Conservation (phyloP, 2,329 filamentous ascomycete species). For the Colletotrichum lini region DNA sequence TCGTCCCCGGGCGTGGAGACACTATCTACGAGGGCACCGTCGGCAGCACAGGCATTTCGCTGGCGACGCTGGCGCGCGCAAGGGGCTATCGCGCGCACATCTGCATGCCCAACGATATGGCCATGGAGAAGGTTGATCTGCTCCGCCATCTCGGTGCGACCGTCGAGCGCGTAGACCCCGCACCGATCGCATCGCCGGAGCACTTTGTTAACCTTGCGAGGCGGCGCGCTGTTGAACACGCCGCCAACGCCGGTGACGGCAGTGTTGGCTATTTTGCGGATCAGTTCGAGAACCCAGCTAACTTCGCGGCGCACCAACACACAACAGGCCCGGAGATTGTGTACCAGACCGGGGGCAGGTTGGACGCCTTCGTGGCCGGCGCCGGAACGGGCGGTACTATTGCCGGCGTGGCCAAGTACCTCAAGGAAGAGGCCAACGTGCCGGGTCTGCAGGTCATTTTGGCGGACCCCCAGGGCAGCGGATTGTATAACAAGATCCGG, state of each 20-base stretch:
- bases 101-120: slow-evolving; percentile 96
- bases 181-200: slow-evolving; percentile 91
- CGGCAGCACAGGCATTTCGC: slow-evolving; percentile 94
- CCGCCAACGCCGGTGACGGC: slow-evolving; percentile 65
- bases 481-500: slow-evolving; percentile 90
- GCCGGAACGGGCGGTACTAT: slow-evolving; percentile 96
- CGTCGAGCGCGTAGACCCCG: slow-evolving; percentile 92
- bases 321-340: slow-evolving; percentile 93
- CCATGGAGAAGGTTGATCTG: slow-evolving; percentile 88
- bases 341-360: slow-evolving; percentile 77
- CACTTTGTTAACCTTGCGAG: slow-evolving; percentile 97
- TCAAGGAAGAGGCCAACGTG: slow-evolving; percentile 79
- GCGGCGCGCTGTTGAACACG: slow-evolving; percentile 82
- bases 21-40: slow-evolving; percentile 98
- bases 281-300: slow-evolving; percentile 93
- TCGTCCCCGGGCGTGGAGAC: slow-evolving; percentile 86
- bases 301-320: slow-evolving; percentile 86
- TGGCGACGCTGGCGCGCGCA: slow-evolving; percentile 90
- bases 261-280: slow-evolving; percentile 94
- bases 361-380: slow-evolving; percentile 93
- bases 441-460: slow-evolving; percentile 79
- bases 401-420: slow-evolving; percentile 84
- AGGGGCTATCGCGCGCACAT: slow-evolving; percentile 94
- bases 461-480: slow-evolving; percentile 94
- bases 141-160: slow-evolving; percentile 90